These are phyloP conservation scores for Penstemon davidsonii DNA, from an alignment of 257 asterid genomes.

Conservation along the genomic window DNA sequence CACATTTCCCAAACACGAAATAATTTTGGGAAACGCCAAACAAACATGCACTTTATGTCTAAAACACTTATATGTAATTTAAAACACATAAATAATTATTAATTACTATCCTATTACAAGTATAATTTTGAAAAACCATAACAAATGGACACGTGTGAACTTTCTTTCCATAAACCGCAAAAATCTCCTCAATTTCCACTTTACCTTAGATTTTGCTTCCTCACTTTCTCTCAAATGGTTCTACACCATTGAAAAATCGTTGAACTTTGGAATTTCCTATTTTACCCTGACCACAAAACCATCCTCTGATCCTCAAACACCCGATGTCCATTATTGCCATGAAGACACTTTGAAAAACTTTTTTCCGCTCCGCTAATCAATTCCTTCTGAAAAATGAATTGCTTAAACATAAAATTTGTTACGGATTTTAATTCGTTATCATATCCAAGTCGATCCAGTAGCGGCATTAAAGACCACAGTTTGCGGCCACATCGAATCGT, in stretches of 20 bases:
- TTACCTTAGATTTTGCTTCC: neutral
- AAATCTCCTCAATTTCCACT: conserved; percentile 13
- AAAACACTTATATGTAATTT: too few relatives aligned
- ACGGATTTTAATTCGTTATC: conserved; percentile 35
- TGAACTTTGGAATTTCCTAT: neutral
- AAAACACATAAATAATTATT: too few relatives aligned
- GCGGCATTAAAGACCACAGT: conserved; percentile 17
- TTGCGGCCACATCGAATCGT: conserved; percentile 38
- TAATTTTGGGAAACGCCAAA: too few relatives aligned
- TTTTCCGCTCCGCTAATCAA: neutral
- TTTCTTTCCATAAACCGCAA: conserved; percentile 28
- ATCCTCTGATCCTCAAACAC: neutral
- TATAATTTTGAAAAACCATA: too few relatives aligned
- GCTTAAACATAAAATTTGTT: conserved; percentile 44
- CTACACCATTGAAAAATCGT: conserved; percentile 37
- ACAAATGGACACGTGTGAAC: conserved; percentile 29
- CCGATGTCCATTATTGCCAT: conserved; percentile 24
- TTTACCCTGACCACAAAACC: conserved; percentile 8
- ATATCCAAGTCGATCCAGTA: conserved; percentile 37
- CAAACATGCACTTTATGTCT: too few relatives aligned
- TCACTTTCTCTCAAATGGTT: conserved; percentile 33
- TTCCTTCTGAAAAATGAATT: conserved; percentile 45
- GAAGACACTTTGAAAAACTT: too few relatives aligned
- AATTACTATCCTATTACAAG: too few relatives aligned
- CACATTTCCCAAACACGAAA: too few relatives aligned